Evolutionary conservation across 2,329 filamentous ascomycete genomes (phyloP).

Genomic region (Fusarium sulawesiense): DNA sequence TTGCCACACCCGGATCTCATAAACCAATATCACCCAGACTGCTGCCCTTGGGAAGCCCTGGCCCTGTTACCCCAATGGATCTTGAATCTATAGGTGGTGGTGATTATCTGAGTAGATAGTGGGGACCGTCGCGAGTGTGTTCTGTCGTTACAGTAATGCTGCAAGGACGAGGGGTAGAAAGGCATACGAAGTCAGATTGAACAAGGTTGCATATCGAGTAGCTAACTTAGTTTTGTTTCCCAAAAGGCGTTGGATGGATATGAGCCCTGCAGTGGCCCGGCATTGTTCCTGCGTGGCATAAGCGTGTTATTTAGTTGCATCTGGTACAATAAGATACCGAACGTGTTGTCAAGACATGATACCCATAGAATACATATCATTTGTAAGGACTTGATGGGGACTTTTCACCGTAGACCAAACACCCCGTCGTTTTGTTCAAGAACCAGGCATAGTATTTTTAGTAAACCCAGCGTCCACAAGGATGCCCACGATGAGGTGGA

Average conservation of each 20-base stretch:
- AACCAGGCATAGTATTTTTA: neutral
- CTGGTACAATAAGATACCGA: slow-evolving; percentile 23
- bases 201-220: neutral
- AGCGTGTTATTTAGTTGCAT: slow-evolving; percentile 35
- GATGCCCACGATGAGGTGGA: neutral
- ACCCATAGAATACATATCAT: slow-evolving; percentile 39
- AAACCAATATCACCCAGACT: slow-evolving; percentile 64
- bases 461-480: neutral
- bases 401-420: neutral
- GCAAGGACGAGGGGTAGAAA: neutral
- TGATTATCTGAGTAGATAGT: slow-evolving; percentile 50
- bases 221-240: slow-evolving; percentile 5
- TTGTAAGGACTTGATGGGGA: slow-evolving; percentile 5
- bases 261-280: slow-evolving; percentile 14
- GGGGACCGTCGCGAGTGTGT: neutral
- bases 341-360: slow-evolving; percentile 37
- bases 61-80: slow-evolving; percentile 71
- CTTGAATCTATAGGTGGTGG: slow-evolving; percentile 56
- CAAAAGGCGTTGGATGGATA: slow-evolving; percentile 29
- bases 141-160: neutral
- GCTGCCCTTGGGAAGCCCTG: slow-evolving; percentile 66
- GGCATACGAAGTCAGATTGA: slow-evolving; percentile 7
- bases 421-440: neutral
- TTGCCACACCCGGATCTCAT: slow-evolving; percentile 53
- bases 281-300: slow-evolving; percentile 21